Conservation (phyloP, 805 yeast genomes). For the Ogataea paraovalis region DNA sequence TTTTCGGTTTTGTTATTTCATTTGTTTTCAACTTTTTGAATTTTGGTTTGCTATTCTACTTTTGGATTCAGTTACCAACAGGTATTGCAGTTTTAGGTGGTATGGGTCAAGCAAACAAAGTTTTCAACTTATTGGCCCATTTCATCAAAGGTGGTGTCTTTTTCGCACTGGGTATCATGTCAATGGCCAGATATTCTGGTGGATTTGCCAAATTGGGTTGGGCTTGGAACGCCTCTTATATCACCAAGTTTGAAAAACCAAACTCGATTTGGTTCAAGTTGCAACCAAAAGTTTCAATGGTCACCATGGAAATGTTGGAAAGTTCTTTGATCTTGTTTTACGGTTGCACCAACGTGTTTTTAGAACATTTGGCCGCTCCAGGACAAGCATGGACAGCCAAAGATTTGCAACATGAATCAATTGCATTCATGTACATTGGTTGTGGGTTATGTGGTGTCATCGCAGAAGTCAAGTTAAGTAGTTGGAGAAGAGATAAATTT, state of each 20-base stretch:
- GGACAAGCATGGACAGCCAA: constrained; percentile 88
- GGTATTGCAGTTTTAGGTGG: constrained; percentile 64
- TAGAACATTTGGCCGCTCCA: constrained; percentile 78
- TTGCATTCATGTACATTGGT: constrained; percentile 89
- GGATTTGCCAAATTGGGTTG: constrained; percentile 71
- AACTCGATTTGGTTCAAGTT: constrained; percentile 32
- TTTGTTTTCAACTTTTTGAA: constrained; percentile 50
- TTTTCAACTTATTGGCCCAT: constrained; percentile 87
- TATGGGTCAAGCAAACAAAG: constrained; percentile 61
- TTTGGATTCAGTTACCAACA: constrained; percentile 50
- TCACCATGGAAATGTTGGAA: constrained; percentile 86
- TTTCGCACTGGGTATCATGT: constrained; percentile 64
- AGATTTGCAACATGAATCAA: constrained; percentile 85
- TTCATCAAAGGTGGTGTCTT: constrained; percentile 95
- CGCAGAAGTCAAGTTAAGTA: constrained; percentile 60
- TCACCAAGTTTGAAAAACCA: constrained; percentile 22
- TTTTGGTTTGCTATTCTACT: constrained; percentile 60
- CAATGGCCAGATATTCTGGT: constrained; percentile 88
- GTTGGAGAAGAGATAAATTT: constrained; percentile 47
- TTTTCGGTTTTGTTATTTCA: constrained; percentile 30
- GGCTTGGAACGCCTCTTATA: constrained; percentile 73
- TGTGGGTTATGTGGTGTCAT: constrained; percentile 89
- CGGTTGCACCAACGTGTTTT: constrained; percentile 83
- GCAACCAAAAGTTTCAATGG: constrained; percentile 39
- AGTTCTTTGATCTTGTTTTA: constrained; percentile 76